These are phyloP conservation scores for Beta lomatogona DNA, from an alignment of 179 eudicot species.

Conservation along the genomic window DNA sequence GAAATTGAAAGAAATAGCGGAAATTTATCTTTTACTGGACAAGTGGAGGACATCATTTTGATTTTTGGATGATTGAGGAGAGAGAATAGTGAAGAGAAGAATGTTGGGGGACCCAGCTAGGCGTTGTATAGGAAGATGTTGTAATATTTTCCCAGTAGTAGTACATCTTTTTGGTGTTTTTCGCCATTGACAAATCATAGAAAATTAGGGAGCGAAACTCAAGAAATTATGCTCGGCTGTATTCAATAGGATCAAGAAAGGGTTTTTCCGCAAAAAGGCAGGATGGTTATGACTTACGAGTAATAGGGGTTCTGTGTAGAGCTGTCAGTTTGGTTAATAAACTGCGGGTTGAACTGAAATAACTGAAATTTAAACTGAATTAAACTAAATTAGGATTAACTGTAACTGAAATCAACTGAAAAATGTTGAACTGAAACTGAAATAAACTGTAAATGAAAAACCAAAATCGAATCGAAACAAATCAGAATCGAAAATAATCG, in stretches of 20 bases:
- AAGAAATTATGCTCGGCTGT: not conserved
- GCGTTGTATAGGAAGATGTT: not conserved
- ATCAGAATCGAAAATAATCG: too few relatives aligned
- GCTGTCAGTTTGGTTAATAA: too few relatives aligned
- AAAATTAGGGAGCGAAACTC: slow-evolving; percentile 16
- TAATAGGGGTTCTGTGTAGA: too few relatives aligned
- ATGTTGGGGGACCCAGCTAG: not conserved
- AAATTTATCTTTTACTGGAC: not conserved
- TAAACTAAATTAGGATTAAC: too few relatives aligned
- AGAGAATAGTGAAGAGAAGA: not conserved
- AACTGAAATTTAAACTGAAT: too few relatives aligned
- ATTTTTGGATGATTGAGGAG: not conserved
- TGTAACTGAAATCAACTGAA: too few relatives aligned
- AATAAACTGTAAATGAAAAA: too few relatives aligned
- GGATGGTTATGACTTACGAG: not conserved
- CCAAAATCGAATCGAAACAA: too few relatives aligned
- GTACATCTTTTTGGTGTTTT: not conserved
- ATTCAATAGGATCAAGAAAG: not conserved
- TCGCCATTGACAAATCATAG: not conserved
- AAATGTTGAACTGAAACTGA: too few relatives aligned
- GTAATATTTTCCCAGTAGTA: not conserved
- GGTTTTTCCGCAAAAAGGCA: not conserved
- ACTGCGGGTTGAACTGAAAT: too few relatives aligned
- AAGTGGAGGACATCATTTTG: slow-evolving; percentile 7
- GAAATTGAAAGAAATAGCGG: slow-evolving; percentile 15